Evolutionary conservation across 306 rosid genomes (phyloP).

Genomic region (Prunus campanulata): DNA sequence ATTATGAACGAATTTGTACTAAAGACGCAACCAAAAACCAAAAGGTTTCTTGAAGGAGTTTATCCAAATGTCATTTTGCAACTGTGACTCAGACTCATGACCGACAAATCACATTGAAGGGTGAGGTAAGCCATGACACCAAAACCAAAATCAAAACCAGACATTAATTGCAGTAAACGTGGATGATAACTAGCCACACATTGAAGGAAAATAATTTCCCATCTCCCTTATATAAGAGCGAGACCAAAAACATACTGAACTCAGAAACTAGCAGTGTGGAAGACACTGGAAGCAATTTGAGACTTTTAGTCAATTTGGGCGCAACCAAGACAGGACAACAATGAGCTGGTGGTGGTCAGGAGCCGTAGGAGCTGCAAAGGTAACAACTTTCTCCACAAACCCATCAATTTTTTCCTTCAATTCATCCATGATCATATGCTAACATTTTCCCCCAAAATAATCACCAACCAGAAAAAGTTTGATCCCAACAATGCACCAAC

Average conservation of each 20-base stretch:
- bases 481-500: constrained; percentile 6
- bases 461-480: constrained; percentile 16
- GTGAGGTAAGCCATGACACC: neutral
- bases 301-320: neutral
- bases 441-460: neutral
- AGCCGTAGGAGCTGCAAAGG: constrained; percentile 42
- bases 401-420: neutral
- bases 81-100: neutral
- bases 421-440: neutral
- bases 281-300: neutral
- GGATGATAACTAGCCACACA: neutral
- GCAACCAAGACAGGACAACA: neutral
- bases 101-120: too few species aligned
- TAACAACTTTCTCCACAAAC: neutral
- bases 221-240: neutral
- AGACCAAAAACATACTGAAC: neutral
- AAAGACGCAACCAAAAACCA: too few species aligned
- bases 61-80: too few species aligned
- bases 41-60: too few species aligned
- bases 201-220: neutral
- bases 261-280: neutral
- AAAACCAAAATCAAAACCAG: neutral
- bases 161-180: neutral
- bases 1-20: too few species aligned
- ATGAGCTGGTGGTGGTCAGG: constrained; percentile 56